A percentile compares a stretch with the other conserved stretches of the same genome.
Conservation (phyloP, 2,329 filamentous ascomycete genomes). For the Ascochyta fabae region DNA sequence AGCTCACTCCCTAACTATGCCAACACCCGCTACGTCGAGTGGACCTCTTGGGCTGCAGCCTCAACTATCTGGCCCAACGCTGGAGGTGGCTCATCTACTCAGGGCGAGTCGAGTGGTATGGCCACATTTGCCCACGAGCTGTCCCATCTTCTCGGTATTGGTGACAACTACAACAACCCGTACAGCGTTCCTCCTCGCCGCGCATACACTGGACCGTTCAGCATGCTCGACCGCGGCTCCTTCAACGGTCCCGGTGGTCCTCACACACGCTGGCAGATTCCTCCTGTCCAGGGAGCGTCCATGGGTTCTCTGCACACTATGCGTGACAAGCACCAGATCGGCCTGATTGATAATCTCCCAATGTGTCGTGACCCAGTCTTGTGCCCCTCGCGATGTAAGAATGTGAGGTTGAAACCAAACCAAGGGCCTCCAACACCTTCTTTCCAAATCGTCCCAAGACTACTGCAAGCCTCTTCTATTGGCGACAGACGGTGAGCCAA, state of each 20-base stretch:
- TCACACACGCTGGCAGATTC: constrained; percentile 61
- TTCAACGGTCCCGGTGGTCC: constrained; percentile 63
- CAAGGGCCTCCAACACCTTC: not conserved
- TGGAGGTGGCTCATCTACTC: constrained; percentile 59
- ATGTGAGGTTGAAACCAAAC: not conserved
- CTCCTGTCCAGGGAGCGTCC: constrained; percentile 56
- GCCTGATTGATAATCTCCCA: constrained; percentile 49
- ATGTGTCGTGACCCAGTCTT: not conserved
- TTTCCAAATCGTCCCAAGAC: not conserved
- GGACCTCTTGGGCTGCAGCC: constrained; percentile 61
- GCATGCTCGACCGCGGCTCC: constrained; percentile 60
- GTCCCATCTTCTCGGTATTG: constrained; percentile 59
- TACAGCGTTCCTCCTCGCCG: constrained; percentile 56
- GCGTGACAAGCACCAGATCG: constrained; percentile 61
- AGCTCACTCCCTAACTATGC: constrained; percentile 55
- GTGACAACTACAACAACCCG: constrained; percentile 64
- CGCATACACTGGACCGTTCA: constrained; percentile 60
- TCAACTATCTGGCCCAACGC: constrained; percentile 62
- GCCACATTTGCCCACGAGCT: constrained; percentile 62
- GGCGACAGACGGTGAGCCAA: constrained; percentile 1
- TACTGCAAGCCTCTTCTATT: constrained; percentile 2
- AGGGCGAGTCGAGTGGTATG: constrained; percentile 62
- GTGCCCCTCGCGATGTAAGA: not conserved
- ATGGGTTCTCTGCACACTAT: constrained; percentile 62
- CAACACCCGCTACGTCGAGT: constrained; percentile 59